Conservation (phyloP, 768 basidiomycete species). For the Lentinula edodes region DNA sequence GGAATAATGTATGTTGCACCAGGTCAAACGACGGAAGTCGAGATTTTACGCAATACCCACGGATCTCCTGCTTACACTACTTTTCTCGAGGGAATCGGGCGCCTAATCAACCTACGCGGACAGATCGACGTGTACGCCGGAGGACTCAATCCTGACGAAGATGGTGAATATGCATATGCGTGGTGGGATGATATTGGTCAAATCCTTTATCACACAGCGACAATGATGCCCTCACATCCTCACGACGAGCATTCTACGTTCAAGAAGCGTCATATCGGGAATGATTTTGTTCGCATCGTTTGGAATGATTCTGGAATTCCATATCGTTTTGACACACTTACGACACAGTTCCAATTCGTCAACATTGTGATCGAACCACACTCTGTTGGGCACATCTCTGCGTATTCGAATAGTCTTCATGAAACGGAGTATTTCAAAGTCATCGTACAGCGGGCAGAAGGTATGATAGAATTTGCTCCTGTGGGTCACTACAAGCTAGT, state of each 20-base stretch:
- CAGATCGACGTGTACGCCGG: conserved; percentile 93
- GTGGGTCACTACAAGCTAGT: conserved; percentile 93
- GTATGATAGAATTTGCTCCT: conserved; percentile 93
- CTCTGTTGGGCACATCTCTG: conserved; percentile 76
- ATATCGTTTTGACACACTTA: conserved; percentile 88
- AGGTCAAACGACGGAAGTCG: conserved; percentile 76
- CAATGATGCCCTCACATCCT: conserved; percentile 84
- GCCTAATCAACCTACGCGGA: conserved; percentile 81
- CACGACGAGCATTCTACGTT: conserved; percentile 63
- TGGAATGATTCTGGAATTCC: conserved; percentile 95
- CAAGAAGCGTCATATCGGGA: conserved; percentile 96
- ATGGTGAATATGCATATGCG: conserved; percentile 95
- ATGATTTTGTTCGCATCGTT: conserved; percentile 92
- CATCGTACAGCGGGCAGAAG: conserved; percentile 78
- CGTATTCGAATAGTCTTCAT: conserved; percentile 77
- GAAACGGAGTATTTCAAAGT: conserved; percentile 97
- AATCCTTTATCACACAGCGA: conserved; percentile 91
- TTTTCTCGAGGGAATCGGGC: conserved; percentile 86
- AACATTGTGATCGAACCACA: conserved; percentile 97
- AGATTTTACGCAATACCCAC: conserved; percentile 85
- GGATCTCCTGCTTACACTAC: conserved; percentile 94
- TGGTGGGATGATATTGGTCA: conserved; percentile 99
- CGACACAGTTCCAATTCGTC: conserved; percentile 93
- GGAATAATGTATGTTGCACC: conserved; percentile 95
- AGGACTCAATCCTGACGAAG: conserved; percentile 83